These are phyloP conservation scores for Globisporangium megalacanthum DNA, from an alignment of 352 stramenopile genomes.

Conservation along the genomic window DNA sequence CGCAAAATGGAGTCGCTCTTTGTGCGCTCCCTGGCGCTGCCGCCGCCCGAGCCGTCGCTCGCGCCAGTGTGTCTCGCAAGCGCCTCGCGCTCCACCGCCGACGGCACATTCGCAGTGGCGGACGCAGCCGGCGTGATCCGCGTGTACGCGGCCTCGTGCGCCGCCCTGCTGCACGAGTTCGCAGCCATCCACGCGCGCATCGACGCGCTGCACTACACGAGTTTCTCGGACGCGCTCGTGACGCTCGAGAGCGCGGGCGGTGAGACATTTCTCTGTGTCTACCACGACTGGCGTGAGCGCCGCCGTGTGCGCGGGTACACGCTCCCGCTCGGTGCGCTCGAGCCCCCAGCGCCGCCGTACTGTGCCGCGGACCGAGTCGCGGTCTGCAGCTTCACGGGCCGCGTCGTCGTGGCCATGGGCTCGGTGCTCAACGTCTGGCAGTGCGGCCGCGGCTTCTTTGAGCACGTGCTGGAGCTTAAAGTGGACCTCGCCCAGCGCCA, in stretches of 20 bases:
- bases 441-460: constrained; percentile 79
- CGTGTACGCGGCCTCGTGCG: constrained; percentile 75
- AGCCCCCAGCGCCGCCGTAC: constrained; percentile 42
- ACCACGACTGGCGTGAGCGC: constrained; percentile 82
- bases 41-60: constrained; percentile 3
- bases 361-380: constrained; percentile 58
- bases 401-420: constrained; percentile 72
- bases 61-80: constrained; percentile 39
- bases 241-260: constrained; percentile 76
- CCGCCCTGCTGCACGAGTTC: constrained; percentile 77
- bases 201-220: constrained; percentile 76
- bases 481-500: constrained; percentile 75
- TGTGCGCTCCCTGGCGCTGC: constrained; percentile 52
- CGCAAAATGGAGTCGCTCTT: constrained; percentile 65
- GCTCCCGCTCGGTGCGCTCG: constrained; percentile 66
- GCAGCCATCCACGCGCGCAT: constrained; percentile 64
- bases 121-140: constrained; percentile 57
- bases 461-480: constrained; percentile 86
- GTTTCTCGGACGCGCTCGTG: constrained; percentile 82
- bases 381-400: constrained; percentile 80
- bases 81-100: constrained; percentile 51
- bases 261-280: constrained; percentile 83
- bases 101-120: constrained; percentile 75
- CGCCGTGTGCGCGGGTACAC: constrained; percentile 81
- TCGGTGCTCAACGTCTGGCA: constrained; percentile 82